Percentiles rank a stretch among this genome's conserved stretches.
Conservation (phyloP, 2,329 filamentous ascomycete genomes). For the Cladosporium austrohemisphaericum region DNA sequence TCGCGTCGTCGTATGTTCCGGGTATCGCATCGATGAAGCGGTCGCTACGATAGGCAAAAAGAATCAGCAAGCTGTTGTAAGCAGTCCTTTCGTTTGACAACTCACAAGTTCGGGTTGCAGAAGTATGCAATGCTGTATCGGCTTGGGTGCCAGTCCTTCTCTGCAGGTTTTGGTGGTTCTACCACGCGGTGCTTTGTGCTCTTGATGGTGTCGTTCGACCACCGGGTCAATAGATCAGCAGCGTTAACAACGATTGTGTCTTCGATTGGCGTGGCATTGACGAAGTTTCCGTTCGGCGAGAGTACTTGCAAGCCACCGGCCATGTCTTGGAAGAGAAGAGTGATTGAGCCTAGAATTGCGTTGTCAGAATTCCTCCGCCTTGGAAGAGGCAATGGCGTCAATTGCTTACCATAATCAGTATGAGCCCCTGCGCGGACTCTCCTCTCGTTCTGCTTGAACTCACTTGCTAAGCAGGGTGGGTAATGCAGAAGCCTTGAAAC, state of each 20-base stretch:
- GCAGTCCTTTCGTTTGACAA: background rate
- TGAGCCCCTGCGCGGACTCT: conserved; percentile 69
- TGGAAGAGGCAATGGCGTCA: background rate
- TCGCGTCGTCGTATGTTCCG: conserved; percentile 63
- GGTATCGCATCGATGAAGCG: conserved; percentile 75
- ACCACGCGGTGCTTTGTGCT: conserved; percentile 85
- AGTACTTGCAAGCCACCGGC: conserved; percentile 57
- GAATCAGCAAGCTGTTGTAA: background rate
- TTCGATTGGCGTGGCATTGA: conserved; percentile 75
- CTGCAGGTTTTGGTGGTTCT: conserved; percentile 60
- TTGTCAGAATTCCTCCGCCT: background rate
- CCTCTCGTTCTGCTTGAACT: conserved; percentile 49
- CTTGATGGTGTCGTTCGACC: conserved; percentile 87
- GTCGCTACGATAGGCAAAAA: conserved; percentile 39
- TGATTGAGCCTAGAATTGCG: conserved; percentile 33
- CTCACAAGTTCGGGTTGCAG: conserved; percentile 72
- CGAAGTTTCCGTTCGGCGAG: conserved; percentile 67
- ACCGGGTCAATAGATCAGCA: conserved; percentile 75
- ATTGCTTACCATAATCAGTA: conserved; percentile 52
- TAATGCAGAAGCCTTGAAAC: conserved; percentile 45
- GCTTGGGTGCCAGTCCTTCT: conserved; percentile 62
- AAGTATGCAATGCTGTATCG: conserved; percentile 88
- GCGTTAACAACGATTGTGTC: conserved; percentile 82
- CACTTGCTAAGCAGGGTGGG: conserved; percentile 51
- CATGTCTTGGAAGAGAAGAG: conserved; percentile 50